Conservation (phyloP, 805 yeast genomes). For the Barnettozyma botsteinii region DNA sequence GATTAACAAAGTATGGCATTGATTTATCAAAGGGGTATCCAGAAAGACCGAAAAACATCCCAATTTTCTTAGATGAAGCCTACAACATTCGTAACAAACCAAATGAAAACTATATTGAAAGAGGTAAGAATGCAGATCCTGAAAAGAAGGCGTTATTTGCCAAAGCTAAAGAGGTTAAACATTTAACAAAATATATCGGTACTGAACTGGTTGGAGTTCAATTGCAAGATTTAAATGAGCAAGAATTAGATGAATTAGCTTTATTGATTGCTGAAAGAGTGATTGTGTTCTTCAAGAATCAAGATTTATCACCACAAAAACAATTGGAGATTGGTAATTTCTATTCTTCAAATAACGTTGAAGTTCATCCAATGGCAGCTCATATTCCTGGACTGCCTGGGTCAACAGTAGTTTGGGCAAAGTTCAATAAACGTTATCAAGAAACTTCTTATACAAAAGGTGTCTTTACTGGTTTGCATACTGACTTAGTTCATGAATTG, state of each 20-base stretch:
- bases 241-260: constrained; percentile 43
- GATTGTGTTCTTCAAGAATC: constrained; percentile 45
- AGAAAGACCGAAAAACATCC: constrained; percentile 31
- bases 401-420: constrained; percentile 30
- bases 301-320: constrained; percentile 38
- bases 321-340: constrained; percentile 41
- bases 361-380: constrained; percentile 33
- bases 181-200: constrained; percentile 42
- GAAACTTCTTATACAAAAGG: constrained; percentile 21
- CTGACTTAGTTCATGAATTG: constrained; percentile 49
- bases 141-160: constrained; percentile 36
- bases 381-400: constrained; percentile 35
- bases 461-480: constrained; percentile 33
- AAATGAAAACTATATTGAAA: constrained; percentile 30
- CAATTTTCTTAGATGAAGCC: constrained; percentile 38
- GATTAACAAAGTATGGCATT: constrained; percentile 30
- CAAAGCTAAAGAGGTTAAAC: constrained; percentile 34
- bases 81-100: constrained; percentile 29
- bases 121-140: constrained; percentile 35
- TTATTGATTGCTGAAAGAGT: constrained; percentile 41
- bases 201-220: constrained; percentile 45
- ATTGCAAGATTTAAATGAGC: constrained; percentile 34
- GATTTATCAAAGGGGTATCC: constrained; percentile 38
- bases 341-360: constrained; percentile 35
- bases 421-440: constrained; percentile 26